phyloP scores from a whole-genome alignment of 805 yeast species.

The Metschnikowia matae region DNA sequence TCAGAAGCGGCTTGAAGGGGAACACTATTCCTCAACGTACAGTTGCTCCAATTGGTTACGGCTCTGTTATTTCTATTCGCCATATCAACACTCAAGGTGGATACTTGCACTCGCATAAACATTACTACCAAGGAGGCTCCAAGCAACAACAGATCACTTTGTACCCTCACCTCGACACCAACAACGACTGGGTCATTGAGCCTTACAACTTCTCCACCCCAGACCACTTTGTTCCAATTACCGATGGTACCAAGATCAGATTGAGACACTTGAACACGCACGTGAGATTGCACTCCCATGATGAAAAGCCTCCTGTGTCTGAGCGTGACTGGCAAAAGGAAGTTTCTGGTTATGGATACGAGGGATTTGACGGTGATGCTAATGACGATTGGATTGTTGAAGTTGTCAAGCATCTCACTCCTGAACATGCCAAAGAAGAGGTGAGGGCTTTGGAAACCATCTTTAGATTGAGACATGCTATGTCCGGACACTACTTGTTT shows the following conservation, averaged over 20 bases:
- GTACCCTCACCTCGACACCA: slow-evolving; percentile 72
- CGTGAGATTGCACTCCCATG: slow-evolving; percentile 78
- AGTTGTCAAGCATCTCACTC: slow-evolving; percentile 53
- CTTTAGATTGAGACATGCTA: slow-evolving; percentile 72
- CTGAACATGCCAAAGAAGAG: slow-evolving; percentile 46
- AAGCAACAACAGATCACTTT: slow-evolving; percentile 80
- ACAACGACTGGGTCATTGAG: slow-evolving; percentile 71
- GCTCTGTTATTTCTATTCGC: slow-evolving; percentile 61
- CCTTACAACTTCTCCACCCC: slow-evolving; percentile 57
- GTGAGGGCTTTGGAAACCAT: slow-evolving; percentile 66
- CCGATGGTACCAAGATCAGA: slow-evolving; percentile 68
- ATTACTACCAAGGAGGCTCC: slow-evolving; percentile 71
- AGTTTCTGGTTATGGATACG: slow-evolving; percentile 70
- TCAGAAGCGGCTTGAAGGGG: slow-evolving; percentile 59
- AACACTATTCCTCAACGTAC: slow-evolving; percentile 57
- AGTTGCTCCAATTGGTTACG: slow-evolving; percentile 66
- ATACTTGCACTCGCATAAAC: slow-evolving; percentile 76
- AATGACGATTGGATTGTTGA: slow-evolving; percentile 80
- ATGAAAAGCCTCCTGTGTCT: slow-evolving; percentile 73
- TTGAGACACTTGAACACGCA: slow-evolving; percentile 54
- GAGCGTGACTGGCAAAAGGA: slow-evolving; percentile 84
- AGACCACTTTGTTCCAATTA: slow-evolving; percentile 58
- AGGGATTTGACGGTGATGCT: slow-evolving; percentile 76
- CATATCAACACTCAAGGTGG: slow-evolving; percentile 74
- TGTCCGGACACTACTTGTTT: slow-evolving; percentile 73